A percentile compares a stretch with the other conserved stretches of the same genome.
These are phyloP conservation scores for Magnusiomyces suaveolens DNA, from an alignment of 1,139 yeast species.

Conservation along the genomic window DNA sequence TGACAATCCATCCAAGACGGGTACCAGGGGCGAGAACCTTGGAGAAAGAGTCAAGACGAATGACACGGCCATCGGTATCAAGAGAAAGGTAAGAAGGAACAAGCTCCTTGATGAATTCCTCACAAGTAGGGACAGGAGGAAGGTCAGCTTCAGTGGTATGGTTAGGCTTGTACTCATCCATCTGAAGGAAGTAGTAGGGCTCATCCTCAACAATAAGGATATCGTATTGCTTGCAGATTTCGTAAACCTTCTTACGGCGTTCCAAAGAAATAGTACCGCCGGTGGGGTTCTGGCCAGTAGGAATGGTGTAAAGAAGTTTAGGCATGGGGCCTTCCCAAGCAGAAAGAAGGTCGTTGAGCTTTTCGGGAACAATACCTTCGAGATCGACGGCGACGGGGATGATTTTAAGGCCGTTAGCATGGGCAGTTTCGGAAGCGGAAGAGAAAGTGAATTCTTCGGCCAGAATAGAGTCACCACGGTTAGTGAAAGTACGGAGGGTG, in stretches of 20 bases:
- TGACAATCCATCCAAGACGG: slow-evolving; percentile 86
- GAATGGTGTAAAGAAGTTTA: slow-evolving; percentile 71
- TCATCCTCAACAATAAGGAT: slow-evolving; percentile 80
- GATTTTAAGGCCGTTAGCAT: slow-evolving; percentile 58
- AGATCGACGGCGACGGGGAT: slow-evolving; percentile 74
- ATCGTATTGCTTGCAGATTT: slow-evolving; percentile 68
- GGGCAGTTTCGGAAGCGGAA: slow-evolving; percentile 74
- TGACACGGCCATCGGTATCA: slow-evolving; percentile 83
- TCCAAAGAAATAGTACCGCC: slow-evolving; percentile 67
- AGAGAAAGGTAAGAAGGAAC: slow-evolving; percentile 70
- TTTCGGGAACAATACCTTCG: slow-evolving; percentile 69
- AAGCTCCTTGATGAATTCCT: slow-evolving; percentile 54
- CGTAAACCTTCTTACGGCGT: slow-evolving; percentile 64
- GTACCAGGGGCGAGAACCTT: slow-evolving; percentile 90
- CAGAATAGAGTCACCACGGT: slow-evolving; percentile 68
- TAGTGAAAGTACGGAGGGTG: slow-evolving; percentile 65
- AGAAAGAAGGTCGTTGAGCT: slow-evolving; percentile 51
- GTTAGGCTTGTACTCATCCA: slow-evolving; percentile 51
- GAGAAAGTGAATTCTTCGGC: slow-evolving; percentile 79
- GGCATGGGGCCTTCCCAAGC: slow-evolving; percentile 70
- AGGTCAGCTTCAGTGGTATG: slow-evolving; percentile 32
- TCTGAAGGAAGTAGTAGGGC: slow-evolving; percentile 88
- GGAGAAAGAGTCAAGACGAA: slow-evolving; percentile 84
- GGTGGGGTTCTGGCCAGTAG: slow-evolving; percentile 94
- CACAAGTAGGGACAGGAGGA: slow-evolving; percentile 23